Conservation (phyloP, 108 stramenopile genomes). For the Aurantiochytrium sp. region DNA sequence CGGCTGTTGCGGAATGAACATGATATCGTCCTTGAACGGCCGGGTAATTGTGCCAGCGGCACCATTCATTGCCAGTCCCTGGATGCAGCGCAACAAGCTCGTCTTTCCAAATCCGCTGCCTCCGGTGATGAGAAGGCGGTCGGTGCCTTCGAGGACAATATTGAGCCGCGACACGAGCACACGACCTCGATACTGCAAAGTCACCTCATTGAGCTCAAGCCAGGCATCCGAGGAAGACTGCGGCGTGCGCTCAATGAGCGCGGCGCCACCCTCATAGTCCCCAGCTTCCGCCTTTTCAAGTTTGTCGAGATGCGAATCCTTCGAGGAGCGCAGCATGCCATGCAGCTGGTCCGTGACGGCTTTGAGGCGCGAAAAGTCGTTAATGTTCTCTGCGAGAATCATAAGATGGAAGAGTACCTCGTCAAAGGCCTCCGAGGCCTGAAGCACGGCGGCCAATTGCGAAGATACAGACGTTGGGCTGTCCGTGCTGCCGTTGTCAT, state of each 20-base stretch:
- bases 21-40: constrained; percentile 66
- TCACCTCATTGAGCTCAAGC: constrained; percentile 43
- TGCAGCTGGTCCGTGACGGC: neutral
- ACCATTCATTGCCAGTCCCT: constrained; percentile 82
- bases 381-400: constrained; percentile 4
- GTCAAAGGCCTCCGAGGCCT: constrained; percentile 6
- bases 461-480: neutral
- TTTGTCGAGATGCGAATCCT: neutral
- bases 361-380: constrained; percentile 13
- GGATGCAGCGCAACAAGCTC: constrained; percentile 73
- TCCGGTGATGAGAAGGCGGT: constrained; percentile 82
- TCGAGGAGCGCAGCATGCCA: neutral
- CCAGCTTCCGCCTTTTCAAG: neutral
- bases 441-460: neutral
- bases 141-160: constrained; percentile 46
- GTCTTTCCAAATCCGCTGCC: constrained; percentile 73
- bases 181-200: constrained; percentile 25
- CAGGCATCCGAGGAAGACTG: neutral
- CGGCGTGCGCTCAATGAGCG: neutral
- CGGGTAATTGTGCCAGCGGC: constrained; percentile 58
- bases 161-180: constrained; percentile 12
- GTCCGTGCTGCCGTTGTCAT: neutral
- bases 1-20: constrained; percentile 87
- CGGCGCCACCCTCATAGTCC: neutral
- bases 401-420: neutral